Evolutionary conservation across 2,329 filamentous ascomycete genomes (phyloP).

Genomic region (Hypoxylon rubiginosum): DNA sequence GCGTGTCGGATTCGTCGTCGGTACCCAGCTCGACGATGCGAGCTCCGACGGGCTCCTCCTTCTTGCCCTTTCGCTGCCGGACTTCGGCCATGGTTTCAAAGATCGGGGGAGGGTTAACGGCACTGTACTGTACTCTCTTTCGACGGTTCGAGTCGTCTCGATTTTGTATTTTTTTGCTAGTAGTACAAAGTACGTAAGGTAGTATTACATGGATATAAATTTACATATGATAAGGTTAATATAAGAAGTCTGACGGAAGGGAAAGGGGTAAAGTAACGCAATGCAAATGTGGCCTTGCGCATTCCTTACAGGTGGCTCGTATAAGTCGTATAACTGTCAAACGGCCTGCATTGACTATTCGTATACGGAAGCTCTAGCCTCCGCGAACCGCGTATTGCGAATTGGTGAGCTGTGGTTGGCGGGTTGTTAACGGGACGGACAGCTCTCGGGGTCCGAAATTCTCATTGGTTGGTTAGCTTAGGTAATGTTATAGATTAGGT

Average conservation of each 20-base stretch:
- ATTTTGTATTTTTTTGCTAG: background rate
- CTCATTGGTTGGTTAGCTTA: constrained; percentile 9
- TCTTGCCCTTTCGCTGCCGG: constrained; percentile 60
- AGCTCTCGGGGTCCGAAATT: background rate
- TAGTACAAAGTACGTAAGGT: background rate
- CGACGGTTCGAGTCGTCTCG: background rate
- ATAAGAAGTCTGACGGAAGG: background rate
- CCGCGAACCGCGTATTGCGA: constrained; percentile 30
- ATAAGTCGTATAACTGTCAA: constrained; percentile 13
- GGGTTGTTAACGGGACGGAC: constrained; percentile 25
- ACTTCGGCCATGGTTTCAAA: constrained; percentile 44
- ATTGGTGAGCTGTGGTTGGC: constrained; percentile 36
- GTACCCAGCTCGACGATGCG: constrained; percentile 47
- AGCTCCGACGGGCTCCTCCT: constrained; percentile 50
- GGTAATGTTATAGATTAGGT: too few relatives aligned
- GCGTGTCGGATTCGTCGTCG: constrained; percentile 36
- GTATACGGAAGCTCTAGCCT: constrained; percentile 31
- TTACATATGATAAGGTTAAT: background rate
- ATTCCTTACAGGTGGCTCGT: background rate
- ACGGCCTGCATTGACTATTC: constrained; percentile 23
- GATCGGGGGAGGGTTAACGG: background rate
- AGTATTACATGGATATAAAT: background rate
- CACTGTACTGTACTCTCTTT: background rate
- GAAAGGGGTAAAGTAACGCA: constrained; percentile 6
- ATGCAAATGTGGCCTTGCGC: constrained; percentile 32